Evolutionary conservation across 1,284 basidiomycete species (phyloP).

Genomic region (Ceratobasidium sp.): DNA sequence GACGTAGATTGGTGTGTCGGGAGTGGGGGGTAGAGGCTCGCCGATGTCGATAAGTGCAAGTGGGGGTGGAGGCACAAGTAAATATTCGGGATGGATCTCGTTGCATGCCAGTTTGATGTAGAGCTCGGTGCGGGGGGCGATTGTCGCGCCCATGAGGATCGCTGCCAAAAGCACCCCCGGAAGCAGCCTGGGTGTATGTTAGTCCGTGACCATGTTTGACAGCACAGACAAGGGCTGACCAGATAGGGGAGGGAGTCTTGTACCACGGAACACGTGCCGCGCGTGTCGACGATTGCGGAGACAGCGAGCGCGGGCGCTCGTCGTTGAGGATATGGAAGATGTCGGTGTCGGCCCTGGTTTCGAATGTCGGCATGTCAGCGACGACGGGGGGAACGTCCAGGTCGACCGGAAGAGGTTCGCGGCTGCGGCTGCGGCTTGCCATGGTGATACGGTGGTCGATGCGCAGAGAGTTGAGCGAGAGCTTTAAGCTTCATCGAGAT

Average conservation of each 20-base stretch:
- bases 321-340: constrained; percentile 17
- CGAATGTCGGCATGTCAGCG: constrained; percentile 25
- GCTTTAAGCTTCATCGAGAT: constrained; percentile 1
- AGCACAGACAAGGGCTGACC: constrained; percentile 3
- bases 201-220: constrained; percentile 3
- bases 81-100: constrained; percentile 39
- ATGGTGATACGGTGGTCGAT: not conserved
- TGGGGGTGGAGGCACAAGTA: constrained; percentile 14
- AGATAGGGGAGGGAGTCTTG: constrained; percentile 28
- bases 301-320: not conserved
- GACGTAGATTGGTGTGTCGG: constrained; percentile 5
- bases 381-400: not conserved
- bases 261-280: constrained; percentile 29
- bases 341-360: constrained; percentile 22
- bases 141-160: constrained; percentile 31
- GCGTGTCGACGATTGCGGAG: not conserved
- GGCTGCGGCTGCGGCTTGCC: constrained; percentile 5
- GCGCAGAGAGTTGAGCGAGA: not conserved
- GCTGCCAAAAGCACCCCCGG: constrained; percentile 24
- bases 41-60: not conserved
- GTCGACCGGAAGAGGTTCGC: not conserved
- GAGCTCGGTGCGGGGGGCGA: constrained; percentile 39
- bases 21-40: not conserved
- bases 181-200: constrained; percentile 24
- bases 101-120: constrained; percentile 42